phyloP scores from a whole-genome alignment of 2,329 filamentous ascomycete species.

The Penicillium janthinellum region DNA sequence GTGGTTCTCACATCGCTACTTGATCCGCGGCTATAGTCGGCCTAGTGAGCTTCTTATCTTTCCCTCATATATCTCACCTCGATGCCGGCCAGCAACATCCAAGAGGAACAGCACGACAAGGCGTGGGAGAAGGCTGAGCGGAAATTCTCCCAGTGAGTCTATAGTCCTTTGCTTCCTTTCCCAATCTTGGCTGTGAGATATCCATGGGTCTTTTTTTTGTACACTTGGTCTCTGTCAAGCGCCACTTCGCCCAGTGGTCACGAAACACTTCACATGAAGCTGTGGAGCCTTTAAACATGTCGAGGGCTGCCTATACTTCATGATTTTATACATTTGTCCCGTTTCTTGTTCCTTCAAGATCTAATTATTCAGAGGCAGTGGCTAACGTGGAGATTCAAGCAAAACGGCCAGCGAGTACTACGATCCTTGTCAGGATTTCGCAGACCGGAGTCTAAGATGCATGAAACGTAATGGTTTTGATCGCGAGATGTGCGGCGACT shows the following conservation, averaged over 20 bases:
- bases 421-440: conserved; percentile 94
- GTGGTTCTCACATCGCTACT: not conserved
- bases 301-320: not conserved
- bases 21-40: too few species aligned
- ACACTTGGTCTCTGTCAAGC: not conserved
- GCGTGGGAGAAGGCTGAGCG: conserved; percentile 58
- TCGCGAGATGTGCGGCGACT: conserved; percentile 86
- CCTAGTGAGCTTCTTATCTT: not conserved
- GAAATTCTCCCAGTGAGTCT: conserved; percentile 64
- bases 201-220: not conserved
- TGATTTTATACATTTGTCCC: not conserved
- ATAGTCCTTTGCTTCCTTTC: not conserved
- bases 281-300: too few species aligned
- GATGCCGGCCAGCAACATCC: conserved; percentile 26
- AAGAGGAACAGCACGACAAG: conserved; percentile 44
- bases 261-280: not conserved
- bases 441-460: conserved; percentile 80
- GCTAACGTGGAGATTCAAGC: conserved; percentile 49
- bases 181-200: not conserved
- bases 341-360: not conserved
- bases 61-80: not conserved
- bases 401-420: conserved; percentile 88
- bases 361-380: not conserved
- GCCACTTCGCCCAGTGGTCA: not conserved
- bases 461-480: conserved; percentile 86